A percentile compares a stretch with the other conserved stretches of the same genome.
phyloP scores from a whole-genome alignment of 2,329 filamentous ascomycete genomes.

The Bipolaris bicolor region DNA sequence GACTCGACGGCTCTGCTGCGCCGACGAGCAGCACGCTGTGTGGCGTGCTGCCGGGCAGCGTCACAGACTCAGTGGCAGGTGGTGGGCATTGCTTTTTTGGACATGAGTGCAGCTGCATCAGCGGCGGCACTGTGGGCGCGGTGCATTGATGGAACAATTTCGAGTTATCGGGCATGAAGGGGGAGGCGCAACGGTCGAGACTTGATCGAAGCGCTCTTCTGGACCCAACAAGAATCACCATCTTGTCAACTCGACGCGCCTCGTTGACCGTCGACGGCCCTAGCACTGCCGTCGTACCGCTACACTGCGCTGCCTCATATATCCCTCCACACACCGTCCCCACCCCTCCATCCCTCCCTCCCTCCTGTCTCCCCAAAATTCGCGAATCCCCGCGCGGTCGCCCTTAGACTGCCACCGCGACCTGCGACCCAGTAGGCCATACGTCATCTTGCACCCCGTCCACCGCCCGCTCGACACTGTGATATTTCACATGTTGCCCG shows the following conservation, averaged over 20 bases:
- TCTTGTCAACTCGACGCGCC: slow-evolving; percentile 19
- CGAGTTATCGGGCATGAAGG: slow-evolving; percentile 21
- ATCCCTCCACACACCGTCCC: slow-evolving; percentile 5
- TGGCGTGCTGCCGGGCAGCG: slow-evolving; percentile 15
- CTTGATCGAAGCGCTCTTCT: slow-evolving; percentile 34
- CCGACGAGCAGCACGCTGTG: slow-evolving; percentile 1
- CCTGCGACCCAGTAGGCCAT: slow-evolving; percentile 15
- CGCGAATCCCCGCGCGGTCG: slow-evolving; percentile 13
- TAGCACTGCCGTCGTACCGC: slow-evolving; percentile 14
- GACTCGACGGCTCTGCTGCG: slow-evolving; percentile 5
- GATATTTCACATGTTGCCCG: slow-evolving; percentile 38
- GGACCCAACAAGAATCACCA: slow-evolving; percentile 40
- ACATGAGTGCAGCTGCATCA: slow-evolving; percentile 9
- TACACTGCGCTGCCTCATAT: slow-evolving; percentile 1
- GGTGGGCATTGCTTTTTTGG: slow-evolving; percentile 2
- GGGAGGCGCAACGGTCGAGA: slow-evolving; percentile 28
- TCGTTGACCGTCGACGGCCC: slow-evolving; percentile 11
- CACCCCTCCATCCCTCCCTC: neutral
- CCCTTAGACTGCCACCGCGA: slow-evolving; percentile 12
- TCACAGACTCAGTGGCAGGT: too few relatives aligned
- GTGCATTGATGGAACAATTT: slow-evolving; percentile 26
- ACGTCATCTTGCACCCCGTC: slow-evolving; percentile 33
- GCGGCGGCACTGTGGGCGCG: neutral
- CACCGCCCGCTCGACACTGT: slow-evolving; percentile 20
- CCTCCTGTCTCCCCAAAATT: slow-evolving; percentile 3